Evolutionary conservation across 805 yeast species (phyloP).

Genomic region (Brettanomyces naardenensis): DNA sequence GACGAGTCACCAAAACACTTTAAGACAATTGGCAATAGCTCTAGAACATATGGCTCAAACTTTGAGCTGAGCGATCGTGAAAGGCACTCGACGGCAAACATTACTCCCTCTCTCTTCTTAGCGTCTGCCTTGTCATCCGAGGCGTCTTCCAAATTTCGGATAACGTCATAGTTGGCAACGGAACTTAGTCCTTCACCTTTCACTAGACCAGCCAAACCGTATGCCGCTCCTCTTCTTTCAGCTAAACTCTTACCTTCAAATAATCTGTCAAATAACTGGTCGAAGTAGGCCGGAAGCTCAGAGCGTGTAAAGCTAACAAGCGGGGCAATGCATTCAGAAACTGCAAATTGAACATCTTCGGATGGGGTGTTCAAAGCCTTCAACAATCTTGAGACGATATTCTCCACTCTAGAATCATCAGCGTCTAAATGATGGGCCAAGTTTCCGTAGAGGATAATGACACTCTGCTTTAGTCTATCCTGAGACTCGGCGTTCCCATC

Average conservation of each 20-base stretch:
- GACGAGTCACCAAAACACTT: constrained; percentile 78
- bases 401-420: constrained; percentile 56
- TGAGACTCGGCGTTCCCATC: constrained; percentile 40
- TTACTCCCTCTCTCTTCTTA: constrained; percentile 76
- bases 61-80: constrained; percentile 66
- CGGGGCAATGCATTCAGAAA: constrained; percentile 81
- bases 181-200: constrained; percentile 84
- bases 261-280: constrained; percentile 49
- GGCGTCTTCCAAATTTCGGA: constrained; percentile 69
- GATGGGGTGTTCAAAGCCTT: constrained; percentile 79
- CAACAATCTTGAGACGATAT: constrained; percentile 62
- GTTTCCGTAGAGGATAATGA: constrained; percentile 83
- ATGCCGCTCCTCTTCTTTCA: constrained; percentile 88
- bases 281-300: constrained; percentile 46
- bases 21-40: constrained; percentile 68
- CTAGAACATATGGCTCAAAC: constrained; percentile 93
- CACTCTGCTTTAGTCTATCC: constrained; percentile 66
- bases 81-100: constrained; percentile 76
- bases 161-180: constrained; percentile 66
- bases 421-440: constrained; percentile 75
- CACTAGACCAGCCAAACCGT: constrained; percentile 90
- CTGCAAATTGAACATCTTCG: constrained; percentile 83
- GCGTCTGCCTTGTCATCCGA: constrained; percentile 79
- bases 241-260: constrained; percentile 41
- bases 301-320: constrained; percentile 53